Base-by-base conservation (phyloP, 2,329 filamentous ascomycete genomes). In the Epichloe brachyelytri region DNA sequence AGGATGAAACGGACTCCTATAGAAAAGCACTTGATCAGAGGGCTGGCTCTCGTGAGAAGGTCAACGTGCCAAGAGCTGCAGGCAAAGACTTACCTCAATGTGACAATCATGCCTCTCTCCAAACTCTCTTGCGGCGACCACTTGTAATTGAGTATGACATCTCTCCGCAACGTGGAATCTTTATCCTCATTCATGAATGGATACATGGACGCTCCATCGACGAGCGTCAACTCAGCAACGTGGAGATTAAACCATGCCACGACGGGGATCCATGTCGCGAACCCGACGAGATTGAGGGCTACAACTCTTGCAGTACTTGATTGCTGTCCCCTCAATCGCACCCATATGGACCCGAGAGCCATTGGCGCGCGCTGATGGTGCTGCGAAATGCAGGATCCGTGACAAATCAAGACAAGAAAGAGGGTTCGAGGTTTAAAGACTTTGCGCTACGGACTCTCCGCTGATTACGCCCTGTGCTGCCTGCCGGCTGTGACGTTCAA, bases 21-120 rank as follows among this genome's bases (percentile, higher is more conserved):
- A 36, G n/a, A 40, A 8, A 20, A 8, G 20, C 14, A 15, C 2
- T 41, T 33, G 30, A 30, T 30, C 30, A 48, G 37, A 17, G 20
- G 7, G 14, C 20, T 30, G n/a, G 12, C 7, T 19, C 6, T 7
- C 41, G 17, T 14, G 34, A 11, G 38, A 39, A 15, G 36, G 19
- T 50, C 38, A 20, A 10, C 20, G 30, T 2, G 12, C 15, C 8
- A 30, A 17, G 14, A 44, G 14, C 15, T 11, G 30, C 10, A 30
- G 30, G 30, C 30, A 11, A 10, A 4, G 3, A 64, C 33, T 43
- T 36, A 84, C 82, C 78, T 73, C 59, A 89, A 80, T 11, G 81
- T 83, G 51, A 91, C 81, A 43, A 91, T 70, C 80, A 88, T 88
- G 51, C 87, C 87, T 54, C 85, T 74, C 62, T 79, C 68, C 38